Evolutionary conservation across 805 yeast genomes (phyloP).

Genomic region (Metschnikowia similis): DNA sequence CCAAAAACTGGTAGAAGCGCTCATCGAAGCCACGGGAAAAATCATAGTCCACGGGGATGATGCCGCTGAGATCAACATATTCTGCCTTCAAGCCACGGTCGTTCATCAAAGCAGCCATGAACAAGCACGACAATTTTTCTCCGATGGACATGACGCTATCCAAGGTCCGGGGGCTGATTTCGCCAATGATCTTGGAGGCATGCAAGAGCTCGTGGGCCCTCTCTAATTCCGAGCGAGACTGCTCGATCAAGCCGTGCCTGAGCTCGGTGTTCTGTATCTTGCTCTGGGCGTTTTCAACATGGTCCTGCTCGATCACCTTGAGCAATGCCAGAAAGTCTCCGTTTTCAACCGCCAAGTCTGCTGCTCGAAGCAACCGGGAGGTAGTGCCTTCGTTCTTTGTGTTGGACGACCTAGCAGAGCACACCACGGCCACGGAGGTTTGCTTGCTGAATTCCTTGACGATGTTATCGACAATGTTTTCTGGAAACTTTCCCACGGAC

Average conservation of each 20-base stretch:
- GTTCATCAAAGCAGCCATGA: conserved; percentile 79
- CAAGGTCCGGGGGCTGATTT: conserved; percentile 80
- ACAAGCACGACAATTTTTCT: conserved; percentile 86
- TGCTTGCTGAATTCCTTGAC: conserved; percentile 59
- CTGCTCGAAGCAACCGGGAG: conserved; percentile 76
- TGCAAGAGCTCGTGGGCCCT: conserved; percentile 65
- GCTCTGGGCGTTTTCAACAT: conserved; percentile 62
- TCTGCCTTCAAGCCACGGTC: conserved; percentile 76
- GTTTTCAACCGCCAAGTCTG: conserved; percentile 67
- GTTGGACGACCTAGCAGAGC: conserved; percentile 89
- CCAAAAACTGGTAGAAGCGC: conserved; percentile 54
- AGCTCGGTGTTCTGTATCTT: conserved; percentile 46
- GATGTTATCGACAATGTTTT: conserved; percentile 77
- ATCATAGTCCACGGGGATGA: conserved; percentile 63
- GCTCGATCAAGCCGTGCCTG: conserved; percentile 50
- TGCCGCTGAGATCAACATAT: conserved; percentile 72
- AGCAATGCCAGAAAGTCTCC: conserved; percentile 56
- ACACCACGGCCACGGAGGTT: conserved; percentile 83
- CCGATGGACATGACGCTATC: conserved; percentile 92
- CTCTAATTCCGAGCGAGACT: conserved; percentile 62
- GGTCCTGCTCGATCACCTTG: conserved; percentile 72
- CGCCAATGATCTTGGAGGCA: conserved; percentile 90
- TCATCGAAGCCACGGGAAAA: conserved; percentile 61
- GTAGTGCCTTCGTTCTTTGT: conserved; percentile 96
- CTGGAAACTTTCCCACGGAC: conserved; percentile 91